These are phyloP conservation scores for Coniochaeta sp. DNA, from an alignment of 2,329 filamentous ascomycete species.

Conservation along the genomic window DNA sequence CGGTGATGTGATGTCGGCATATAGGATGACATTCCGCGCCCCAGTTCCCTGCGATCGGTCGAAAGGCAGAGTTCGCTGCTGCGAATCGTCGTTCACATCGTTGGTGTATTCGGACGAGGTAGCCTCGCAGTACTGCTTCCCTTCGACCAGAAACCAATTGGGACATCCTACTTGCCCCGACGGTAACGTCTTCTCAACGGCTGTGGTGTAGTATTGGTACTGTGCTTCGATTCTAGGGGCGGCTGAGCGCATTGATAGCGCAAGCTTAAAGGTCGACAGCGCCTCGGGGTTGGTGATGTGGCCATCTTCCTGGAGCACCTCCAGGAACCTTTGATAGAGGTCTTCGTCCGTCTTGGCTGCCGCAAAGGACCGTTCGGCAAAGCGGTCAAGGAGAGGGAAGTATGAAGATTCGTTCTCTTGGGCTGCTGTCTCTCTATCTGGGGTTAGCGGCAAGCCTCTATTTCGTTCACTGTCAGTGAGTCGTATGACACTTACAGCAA, in stretches of 20 bases:
- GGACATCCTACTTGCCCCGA: constrained; percentile 41
- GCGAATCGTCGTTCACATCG: constrained; percentile 23
- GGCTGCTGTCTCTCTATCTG: constrained; percentile 77
- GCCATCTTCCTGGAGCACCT: constrained; percentile 66
- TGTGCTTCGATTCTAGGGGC: constrained; percentile 91
- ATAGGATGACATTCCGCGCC: constrained; percentile 64
- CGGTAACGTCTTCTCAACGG: constrained; percentile 62
- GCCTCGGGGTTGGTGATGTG: constrained; percentile 65
- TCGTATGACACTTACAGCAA: constrained; percentile 60
- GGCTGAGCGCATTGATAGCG: constrained; percentile 78
- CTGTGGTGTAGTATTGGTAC: constrained; percentile 91
- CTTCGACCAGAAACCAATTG: constrained; percentile 70
- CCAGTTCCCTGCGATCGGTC: constrained; percentile 67
- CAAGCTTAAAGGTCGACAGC: constrained; percentile 85
- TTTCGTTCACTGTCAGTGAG: no score
- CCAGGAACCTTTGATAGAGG: constrained; percentile 72
- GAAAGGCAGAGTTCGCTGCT: constrained; percentile 59
- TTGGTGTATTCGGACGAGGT: neutral
- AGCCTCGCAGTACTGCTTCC: constrained; percentile 65
- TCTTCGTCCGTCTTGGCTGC: constrained; percentile 65
- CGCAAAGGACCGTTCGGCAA: constrained; percentile 76
- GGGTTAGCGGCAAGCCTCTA: constrained; percentile 10
- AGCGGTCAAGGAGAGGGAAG: constrained; percentile 84
- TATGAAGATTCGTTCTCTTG: constrained; percentile 84
- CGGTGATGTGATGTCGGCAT: constrained; percentile 76